Evolutionary conservation across 495 filamentous ascomycete species (phyloP).

Genomic region (Parathielavia hyrcaniae): DNA sequence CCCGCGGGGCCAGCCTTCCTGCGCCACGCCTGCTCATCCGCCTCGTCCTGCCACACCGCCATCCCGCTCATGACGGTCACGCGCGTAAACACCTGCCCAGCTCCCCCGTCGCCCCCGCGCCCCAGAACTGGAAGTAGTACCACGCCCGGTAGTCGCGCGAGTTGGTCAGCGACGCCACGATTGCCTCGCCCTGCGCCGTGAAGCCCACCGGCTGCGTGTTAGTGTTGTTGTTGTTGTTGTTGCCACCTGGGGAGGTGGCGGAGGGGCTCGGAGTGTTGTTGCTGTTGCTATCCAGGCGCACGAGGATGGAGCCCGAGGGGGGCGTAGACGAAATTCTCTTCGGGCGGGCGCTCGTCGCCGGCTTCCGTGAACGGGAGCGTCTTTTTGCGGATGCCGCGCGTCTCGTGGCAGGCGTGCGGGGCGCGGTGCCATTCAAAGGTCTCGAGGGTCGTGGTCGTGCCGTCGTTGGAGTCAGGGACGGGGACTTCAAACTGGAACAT

Average conservation of each 20-base stretch:
- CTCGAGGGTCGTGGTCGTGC: conserved; percentile 1
- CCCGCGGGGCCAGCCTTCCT: neutral
- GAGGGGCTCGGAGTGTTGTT: neutral
- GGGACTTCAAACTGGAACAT: neutral
- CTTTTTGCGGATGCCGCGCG: conserved; percentile 8
- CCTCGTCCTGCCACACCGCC: conserved; percentile 14
- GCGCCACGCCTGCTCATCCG: neutral
- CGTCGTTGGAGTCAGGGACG: neutral
- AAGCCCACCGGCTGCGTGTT: conserved; percentile 3
- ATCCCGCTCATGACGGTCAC: conserved; percentile 7
- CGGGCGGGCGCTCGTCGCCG: conserved; percentile 11
- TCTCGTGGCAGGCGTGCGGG: neutral
- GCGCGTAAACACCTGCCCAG: conserved; percentile 5
- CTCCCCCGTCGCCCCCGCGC: conserved; percentile 8
- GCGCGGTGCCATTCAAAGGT: conserved; percentile 8
- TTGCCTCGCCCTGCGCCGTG: conserved; percentile 9
- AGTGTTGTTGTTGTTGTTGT: too few species aligned
- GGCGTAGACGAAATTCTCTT: neutral
- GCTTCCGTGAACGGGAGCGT: neutral
- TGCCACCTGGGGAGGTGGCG: neutral
- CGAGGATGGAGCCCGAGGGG: conserved; percentile 4
- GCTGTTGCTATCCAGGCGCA: conserved; percentile 3
- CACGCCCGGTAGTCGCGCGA: neutral
- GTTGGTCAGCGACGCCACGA: conserved; percentile 10
- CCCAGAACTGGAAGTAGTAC: conserved; percentile 20